Conservation (phyloP, 352 stramenopile species). For the Globisporangium perplexum region DNA sequence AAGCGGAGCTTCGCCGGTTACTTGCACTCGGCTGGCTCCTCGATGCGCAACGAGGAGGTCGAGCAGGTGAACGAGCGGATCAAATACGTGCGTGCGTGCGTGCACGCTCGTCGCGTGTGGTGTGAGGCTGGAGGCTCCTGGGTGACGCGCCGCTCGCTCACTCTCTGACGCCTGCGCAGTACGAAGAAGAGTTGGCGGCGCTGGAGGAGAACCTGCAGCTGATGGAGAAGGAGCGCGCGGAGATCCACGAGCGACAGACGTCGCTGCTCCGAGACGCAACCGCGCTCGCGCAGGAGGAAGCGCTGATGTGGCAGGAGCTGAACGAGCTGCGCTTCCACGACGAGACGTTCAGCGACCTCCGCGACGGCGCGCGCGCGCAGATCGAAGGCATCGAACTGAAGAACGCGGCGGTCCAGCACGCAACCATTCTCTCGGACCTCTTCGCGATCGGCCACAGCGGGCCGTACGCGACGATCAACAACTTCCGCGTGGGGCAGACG, state of each 20-base stretch:
- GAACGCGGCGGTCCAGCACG: constrained; percentile 29
- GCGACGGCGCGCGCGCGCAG: constrained; percentile 44
- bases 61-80: constrained; percentile 72
- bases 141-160: neutral
- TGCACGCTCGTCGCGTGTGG: neutral
- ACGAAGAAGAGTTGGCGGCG: constrained; percentile 54
- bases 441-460: constrained; percentile 74
- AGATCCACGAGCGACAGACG: constrained; percentile 42
- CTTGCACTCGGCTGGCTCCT: constrained; percentile 45
- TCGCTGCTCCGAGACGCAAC: constrained; percentile 42
- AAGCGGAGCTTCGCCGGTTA: constrained; percentile 60
- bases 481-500: constrained; percentile 71
- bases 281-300: constrained; percentile 46
- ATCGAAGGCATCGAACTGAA: constrained; percentile 55
- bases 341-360: constrained; percentile 41
- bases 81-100: constrained; percentile 46
- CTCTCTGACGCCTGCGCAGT: constrained; percentile 19
- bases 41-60: constrained; percentile 45
- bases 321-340: constrained; percentile 50
- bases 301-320: constrained; percentile 45
- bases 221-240: constrained; percentile 64
- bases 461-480: constrained; percentile 80
- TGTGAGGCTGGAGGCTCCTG: no score
- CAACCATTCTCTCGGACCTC: constrained; percentile 70
- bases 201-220: constrained; percentile 56